These are phyloP conservation scores for Collybia mongolica DNA, from an alignment of 768 basidiomycete species.

Conservation along the genomic window DNA sequence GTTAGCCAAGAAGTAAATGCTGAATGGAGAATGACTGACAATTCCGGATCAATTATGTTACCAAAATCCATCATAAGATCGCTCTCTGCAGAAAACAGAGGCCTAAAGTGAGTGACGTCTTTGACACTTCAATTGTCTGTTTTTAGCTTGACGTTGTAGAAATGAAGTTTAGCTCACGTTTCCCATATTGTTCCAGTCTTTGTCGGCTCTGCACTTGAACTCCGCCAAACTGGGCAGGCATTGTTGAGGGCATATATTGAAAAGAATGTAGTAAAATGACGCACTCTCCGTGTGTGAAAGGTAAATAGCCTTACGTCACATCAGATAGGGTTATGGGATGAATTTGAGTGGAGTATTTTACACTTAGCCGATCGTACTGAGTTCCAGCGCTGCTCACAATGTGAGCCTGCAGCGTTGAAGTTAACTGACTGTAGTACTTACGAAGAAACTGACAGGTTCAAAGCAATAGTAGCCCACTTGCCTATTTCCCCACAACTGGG, in stretches of 20 bases:
- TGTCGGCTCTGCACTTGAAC: constrained; percentile 64
- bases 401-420: not conserved
- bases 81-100: constrained; percentile 54
- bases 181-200: constrained; percentile 62
- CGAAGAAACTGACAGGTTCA: constrained; percentile 59
- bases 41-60: constrained; percentile 44
- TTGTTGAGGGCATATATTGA: not conserved
- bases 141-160: constrained; percentile 3
- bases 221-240: constrained; percentile 53
- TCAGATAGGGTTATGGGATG: constrained; percentile 2
- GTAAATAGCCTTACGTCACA: constrained; percentile 36
- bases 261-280: constrained; percentile 10
- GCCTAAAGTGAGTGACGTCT: constrained; percentile 59
- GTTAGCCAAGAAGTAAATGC: not conserved
- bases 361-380: constrained; percentile 54
- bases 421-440: constrained; percentile 11
- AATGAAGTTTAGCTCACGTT: constrained; percentile 25
- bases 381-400: constrained; percentile 41
- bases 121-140: constrained; percentile 34
- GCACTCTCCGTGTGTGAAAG: constrained; percentile 59
- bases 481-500: constrained; percentile 48
- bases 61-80: constrained; percentile 59
- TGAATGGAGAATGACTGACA: constrained; percentile 26
- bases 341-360: constrained; percentile 18
- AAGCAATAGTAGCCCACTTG: constrained; percentile 55